A percentile compares a stretch with the other conserved stretches of the same genome.
Evolutionary conservation across 2,329 filamentous ascomycete species (phyloP).

Genomic region (Beauveria brongniartii): DNA sequence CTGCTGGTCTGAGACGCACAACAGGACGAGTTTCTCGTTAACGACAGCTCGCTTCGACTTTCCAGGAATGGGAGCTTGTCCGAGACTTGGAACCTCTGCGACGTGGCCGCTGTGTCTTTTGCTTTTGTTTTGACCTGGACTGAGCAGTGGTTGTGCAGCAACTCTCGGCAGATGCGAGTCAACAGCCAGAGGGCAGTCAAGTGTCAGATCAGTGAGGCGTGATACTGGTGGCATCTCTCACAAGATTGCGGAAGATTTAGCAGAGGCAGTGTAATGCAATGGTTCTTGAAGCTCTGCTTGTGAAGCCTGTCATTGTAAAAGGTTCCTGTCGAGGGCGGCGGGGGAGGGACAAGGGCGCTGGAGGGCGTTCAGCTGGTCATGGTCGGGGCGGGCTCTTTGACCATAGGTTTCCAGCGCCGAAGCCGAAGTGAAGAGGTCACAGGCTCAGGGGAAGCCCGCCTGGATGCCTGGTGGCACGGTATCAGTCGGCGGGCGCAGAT

Average conservation of each 20-base stretch:
- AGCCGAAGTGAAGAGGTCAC: too few relatives aligned
- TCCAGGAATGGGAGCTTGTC: not conserved
- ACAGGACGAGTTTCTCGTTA: not conserved
- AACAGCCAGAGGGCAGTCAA: not conserved
- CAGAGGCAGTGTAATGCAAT: conserved; percentile 1
- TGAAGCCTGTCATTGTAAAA: conserved; percentile 5
- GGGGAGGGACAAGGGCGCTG: not conserved
- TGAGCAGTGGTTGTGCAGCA: not conserved
- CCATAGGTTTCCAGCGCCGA: not conserved
- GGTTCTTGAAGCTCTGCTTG: not conserved
- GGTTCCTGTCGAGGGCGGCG: not conserved
- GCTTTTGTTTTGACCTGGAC: too few relatives aligned
- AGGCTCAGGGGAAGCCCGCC: not conserved
- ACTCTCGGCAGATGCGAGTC: not conserved
- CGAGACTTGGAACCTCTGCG: not conserved
- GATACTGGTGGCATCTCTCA: conserved; percentile 5
- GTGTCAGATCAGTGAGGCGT: not conserved
- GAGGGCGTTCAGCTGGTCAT: not conserved
- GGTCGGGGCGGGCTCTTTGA: not conserved
- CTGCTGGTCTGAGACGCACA: not conserved
- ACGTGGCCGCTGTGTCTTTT: not conserved
- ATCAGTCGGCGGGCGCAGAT: not conserved
- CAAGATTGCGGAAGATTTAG: conserved; percentile 1
- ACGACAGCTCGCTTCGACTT: not conserved
- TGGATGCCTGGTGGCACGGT: not conserved